These are phyloP conservation scores for Carnegiea gigantea DNA, from an alignment of 179 eudicot genomes.

Conservation along the genomic window DNA sequence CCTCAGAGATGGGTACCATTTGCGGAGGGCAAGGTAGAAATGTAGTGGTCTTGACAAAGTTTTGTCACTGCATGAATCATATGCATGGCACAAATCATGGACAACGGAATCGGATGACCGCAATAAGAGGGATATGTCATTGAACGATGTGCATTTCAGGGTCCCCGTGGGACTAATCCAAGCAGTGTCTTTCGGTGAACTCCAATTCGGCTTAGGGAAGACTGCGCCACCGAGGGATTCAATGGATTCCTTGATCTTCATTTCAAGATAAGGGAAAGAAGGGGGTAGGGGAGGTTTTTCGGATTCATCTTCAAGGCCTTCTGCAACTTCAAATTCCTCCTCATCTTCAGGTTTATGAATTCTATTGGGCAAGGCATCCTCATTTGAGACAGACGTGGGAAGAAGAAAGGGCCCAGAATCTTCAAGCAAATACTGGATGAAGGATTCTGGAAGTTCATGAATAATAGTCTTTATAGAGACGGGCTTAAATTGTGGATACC, in stretches of 20 bases:
- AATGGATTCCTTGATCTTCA: slow-evolving; percentile 60
- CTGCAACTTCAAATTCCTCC: slow-evolving; percentile 64
- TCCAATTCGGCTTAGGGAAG: slow-evolving; percentile 94
- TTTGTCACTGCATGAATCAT: slow-evolving; percentile 73
- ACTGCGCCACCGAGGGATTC: slow-evolving; percentile 71
- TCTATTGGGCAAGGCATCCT: slow-evolving; percentile 88
- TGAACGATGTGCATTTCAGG: slow-evolving; percentile 72
- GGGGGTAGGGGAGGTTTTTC: slow-evolving; percentile 62
- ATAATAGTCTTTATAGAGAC: slow-evolving; percentile 63
- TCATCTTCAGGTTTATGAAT: slow-evolving; percentile 81
- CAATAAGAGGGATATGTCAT: slow-evolving; percentile 76
- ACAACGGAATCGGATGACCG: slow-evolving; percentile 76
- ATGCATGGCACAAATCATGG: slow-evolving; percentile 81
- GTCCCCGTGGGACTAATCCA: slow-evolving; percentile 87
- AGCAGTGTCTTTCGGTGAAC: slow-evolving; percentile 90
- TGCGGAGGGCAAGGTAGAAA: slow-evolving; percentile 79
- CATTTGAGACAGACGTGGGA: slow-evolving; percentile 58
- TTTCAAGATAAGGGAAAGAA: slow-evolving; percentile 83
- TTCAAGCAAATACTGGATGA: slow-evolving; percentile 67
- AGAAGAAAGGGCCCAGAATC: slow-evolving; percentile 84
- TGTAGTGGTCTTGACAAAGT: slow-evolving; percentile 54
- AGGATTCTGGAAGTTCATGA: slow-evolving; percentile 81
- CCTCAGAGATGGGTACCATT: slow-evolving; percentile 73
- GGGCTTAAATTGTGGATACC: slow-evolving; percentile 80
- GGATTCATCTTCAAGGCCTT: slow-evolving; percentile 73